A percentile compares a stretch with the other conserved stretches of the same genome.
phyloP scores from a whole-genome alignment of 192 early-diverging fungal species.

The Coemansia sp. region DNA sequence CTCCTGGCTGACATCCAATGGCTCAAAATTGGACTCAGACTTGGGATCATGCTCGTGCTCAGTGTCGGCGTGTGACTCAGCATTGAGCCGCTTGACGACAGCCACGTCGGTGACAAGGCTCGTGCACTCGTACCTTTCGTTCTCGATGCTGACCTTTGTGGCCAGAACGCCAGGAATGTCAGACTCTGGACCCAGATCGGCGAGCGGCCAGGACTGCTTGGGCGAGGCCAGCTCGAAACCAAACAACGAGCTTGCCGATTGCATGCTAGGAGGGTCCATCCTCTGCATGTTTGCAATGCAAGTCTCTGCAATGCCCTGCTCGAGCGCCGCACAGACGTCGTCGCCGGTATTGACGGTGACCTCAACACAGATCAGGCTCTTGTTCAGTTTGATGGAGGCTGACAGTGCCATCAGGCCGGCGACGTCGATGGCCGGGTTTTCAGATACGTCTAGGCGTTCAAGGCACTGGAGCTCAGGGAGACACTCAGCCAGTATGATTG shows the following conservation, averaged over 20 bases:
- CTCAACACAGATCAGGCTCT: constrained; percentile 69
- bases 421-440: constrained; percentile 72
- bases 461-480: constrained; percentile 71
- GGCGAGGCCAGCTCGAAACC: constrained; percentile 24
- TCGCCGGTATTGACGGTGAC: constrained; percentile 57
- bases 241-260: constrained; percentile 22
- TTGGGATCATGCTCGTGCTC: neutral
- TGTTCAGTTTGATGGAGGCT: constrained; percentile 76
- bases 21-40: neutral
- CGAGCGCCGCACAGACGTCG: constrained; percentile 50
- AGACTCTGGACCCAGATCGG: constrained; percentile 28
- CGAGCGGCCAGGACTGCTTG: constrained; percentile 24
- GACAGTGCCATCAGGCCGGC: constrained; percentile 82
- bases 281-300: constrained; percentile 56
- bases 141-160: constrained; percentile 34
- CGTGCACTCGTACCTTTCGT: constrained; percentile 26
- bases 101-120: constrained; percentile 40
- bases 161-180: constrained; percentile 25
- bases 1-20: neutral
- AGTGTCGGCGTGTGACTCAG: neutral
- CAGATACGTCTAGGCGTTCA: constrained; percentile 69
- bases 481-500: constrained; percentile 78
- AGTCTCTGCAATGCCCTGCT: constrained; percentile 50
- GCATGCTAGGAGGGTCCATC: constrained; percentile 15
- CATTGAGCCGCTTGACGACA: constrained; percentile 23